These are phyloP conservation scores for Pleurotus cornucopiae DNA, from an alignment of 768 basidiomycete species.

Conservation along the genomic window DNA sequence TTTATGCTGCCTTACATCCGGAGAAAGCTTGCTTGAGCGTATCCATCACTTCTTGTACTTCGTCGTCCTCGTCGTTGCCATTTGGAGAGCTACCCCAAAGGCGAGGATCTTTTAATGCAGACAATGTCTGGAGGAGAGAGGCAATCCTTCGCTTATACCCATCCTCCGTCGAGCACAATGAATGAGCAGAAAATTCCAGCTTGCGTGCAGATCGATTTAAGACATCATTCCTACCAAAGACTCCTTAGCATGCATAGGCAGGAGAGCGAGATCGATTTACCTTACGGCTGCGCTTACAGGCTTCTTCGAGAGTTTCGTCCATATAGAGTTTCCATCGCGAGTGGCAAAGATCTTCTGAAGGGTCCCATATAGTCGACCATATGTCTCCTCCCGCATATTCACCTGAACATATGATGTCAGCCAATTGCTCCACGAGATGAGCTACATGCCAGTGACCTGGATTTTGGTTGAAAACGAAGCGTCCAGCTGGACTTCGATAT, in stretches of 20 bases:
- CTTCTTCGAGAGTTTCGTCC: constrained; percentile 15
- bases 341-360: constrained; percentile 32
- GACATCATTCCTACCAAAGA: constrained; percentile 30
- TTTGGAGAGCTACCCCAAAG: constrained; percentile 16
- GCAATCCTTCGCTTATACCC: constrained; percentile 43
- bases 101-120: constrained; percentile 20
- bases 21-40: constrained; percentile 22
- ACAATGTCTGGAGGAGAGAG: constrained; percentile 30
- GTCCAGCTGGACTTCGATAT: constrained; percentile 33
- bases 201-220: constrained; percentile 37
- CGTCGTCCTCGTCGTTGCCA: constrained; percentile 28
- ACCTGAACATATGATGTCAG: too few relatives aligned
- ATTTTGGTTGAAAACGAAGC: constrained; percentile 36
- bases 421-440: not conserved
- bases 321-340: constrained; percentile 19
- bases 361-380: constrained; percentile 34
- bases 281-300: constrained; percentile 11
- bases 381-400: constrained; percentile 27
- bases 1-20: not conserved
- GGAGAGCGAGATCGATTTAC: not conserved
- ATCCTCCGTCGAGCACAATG: constrained; percentile 43
- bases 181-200: constrained; percentile 44
- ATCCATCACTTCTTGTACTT: constrained; percentile 32
- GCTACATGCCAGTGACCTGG: constrained; percentile 21
- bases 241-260: not conserved